Evolutionary conservation across 1,284 basidiomycete genomes (phyloP).

Genomic region (Irpex sp.): DNA sequence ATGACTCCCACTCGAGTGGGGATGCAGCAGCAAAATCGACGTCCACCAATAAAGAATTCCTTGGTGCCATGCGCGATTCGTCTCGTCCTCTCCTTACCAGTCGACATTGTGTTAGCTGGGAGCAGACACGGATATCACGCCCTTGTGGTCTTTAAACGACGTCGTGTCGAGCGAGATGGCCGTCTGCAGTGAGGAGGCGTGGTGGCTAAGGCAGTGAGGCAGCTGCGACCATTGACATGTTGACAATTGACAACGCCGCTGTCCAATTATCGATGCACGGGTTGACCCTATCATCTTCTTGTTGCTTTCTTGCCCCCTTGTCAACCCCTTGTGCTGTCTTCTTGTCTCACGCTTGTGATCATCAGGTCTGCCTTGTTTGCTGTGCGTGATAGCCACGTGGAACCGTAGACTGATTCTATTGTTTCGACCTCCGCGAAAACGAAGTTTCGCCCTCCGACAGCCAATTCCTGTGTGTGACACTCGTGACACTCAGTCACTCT

Average conservation of each 20-base stretch:
- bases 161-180: background rate
- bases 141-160: background rate
- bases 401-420: background rate
- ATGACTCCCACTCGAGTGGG: conserved; percentile 61
- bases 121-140: background rate
- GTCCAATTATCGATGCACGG: background rate
- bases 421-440: background rate
- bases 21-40: conserved; percentile 59
- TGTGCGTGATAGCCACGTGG: background rate
- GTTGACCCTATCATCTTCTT: background rate
- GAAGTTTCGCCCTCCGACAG: background rate
- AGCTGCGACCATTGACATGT: background rate
- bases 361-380: background rate
- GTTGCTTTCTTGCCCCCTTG: background rate
- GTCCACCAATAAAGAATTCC: conserved; percentile 39
- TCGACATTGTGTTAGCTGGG: background rate
- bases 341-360: background rate
- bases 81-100: background rate
- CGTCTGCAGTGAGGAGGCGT: background rate
- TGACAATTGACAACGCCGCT: background rate
- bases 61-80: background rate
- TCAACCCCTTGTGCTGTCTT: background rate
- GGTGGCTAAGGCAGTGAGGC: background rate
- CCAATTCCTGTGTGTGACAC: background rate
- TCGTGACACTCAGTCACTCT: background rate